These are phyloP conservation scores for Solanum chmielewskii DNA, from an alignment of 257 asterid species.

Conservation along the genomic window DNA sequence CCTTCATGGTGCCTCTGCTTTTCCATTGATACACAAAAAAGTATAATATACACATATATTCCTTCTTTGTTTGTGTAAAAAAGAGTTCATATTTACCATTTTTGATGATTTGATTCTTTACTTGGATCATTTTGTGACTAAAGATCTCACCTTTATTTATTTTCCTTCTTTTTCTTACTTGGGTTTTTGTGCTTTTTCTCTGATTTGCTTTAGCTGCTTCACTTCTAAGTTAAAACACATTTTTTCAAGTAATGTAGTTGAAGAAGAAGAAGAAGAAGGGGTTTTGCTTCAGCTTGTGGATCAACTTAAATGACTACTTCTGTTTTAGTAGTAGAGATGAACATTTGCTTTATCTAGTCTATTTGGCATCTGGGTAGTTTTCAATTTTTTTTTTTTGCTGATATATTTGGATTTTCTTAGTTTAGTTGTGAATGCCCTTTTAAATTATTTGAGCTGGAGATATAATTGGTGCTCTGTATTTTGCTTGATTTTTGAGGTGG, in stretches of 20 bases:
- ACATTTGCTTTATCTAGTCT: no score
- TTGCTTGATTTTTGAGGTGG: not conserved
- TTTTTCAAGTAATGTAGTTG: not conserved
- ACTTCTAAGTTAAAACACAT: not conserved
- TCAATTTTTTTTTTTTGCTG: no score
- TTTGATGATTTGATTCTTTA: constrained; percentile 13
- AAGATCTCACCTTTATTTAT: constrained; percentile 22
- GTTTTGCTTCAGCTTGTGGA: not conserved
- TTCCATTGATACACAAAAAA: not conserved
- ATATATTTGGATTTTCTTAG: no score
- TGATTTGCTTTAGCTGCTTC: constrained; percentile 1
- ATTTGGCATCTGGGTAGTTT: no score
- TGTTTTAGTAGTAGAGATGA: not conserved
- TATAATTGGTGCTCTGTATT: not conserved
- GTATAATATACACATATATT: not conserved
- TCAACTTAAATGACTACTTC: not conserved
- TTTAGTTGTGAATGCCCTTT: not conserved
- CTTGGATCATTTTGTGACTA: constrained; percentile 29
- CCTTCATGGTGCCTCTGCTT: not conserved
- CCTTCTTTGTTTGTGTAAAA: not conserved
- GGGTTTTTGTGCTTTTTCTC: not conserved
- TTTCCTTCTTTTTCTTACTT: not conserved
- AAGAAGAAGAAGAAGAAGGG: not conserved
- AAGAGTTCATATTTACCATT: not conserved
- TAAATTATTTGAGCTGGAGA: not conserved